Base-by-base conservation (phyloP, 140 eudicot genomes). In the Senecio squalidus region DNA sequence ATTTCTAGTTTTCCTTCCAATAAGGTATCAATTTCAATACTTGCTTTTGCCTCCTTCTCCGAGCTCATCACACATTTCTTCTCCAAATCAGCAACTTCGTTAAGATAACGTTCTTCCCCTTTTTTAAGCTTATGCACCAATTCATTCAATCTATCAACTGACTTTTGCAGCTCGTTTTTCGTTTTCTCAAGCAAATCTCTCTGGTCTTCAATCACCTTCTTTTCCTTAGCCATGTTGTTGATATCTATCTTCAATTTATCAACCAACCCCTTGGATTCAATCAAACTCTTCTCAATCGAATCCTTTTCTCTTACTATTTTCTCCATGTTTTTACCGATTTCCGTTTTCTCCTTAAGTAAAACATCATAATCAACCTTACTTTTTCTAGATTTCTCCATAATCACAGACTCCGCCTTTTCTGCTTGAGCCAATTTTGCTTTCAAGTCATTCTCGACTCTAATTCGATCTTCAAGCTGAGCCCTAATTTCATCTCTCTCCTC, bases 401-500 rank as follows among this genome's bases (percentile, higher is more conserved):
- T 13, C 61, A 5, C 28, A 5, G 8, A 40, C 55, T 61, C 84
- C 49, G 64, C 62, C 52, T 74, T 66, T 61, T 73, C 87, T 4
- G 51, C 20, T 63, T 76, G 87, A 31, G 10, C 52, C 4, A 64
- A 3, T 24, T 51, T 52, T 7, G 4, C 10, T 13, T 60, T 34
- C 60, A 64, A 8, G 4, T 18, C 50, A 18, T 26, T 50, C 70
- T 50, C 70, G 2, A 52, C 13, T 11, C 21, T 23, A 40, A 66
- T n/a, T 20, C 30, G 22, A 7, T 66, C 55, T 0, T 51, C 70
- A 36, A 64, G 13, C 62, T 50, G 58, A 15, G 18, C 70, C 65
- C 66, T 69, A 13, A 82, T 15, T 7, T 59, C 88, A 70, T 77
- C 88, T 55, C 86, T 75, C 71, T 82, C 95, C n/a, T 40, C 27